Conservation (phyloP, 2,329 filamentous ascomycete species). For the Talaromyces sp. region DNA sequence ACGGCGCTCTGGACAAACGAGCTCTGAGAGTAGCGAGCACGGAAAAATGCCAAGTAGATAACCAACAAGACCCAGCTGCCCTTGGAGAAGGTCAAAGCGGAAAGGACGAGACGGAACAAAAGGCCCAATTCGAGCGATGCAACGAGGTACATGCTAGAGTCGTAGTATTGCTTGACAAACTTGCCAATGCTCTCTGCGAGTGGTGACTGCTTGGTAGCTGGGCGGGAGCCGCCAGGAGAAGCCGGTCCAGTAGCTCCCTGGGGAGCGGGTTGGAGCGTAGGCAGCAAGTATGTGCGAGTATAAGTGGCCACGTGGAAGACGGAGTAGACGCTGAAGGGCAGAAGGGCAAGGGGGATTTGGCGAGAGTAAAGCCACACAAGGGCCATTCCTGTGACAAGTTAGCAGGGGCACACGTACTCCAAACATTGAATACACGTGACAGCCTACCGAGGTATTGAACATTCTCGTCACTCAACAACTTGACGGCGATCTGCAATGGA, state of each 20-base stretch:
- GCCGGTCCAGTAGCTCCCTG: conserved; percentile 48
- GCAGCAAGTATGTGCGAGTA: conserved; percentile 87
- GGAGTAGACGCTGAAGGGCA: conserved; percentile 95
- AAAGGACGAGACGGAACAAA: conserved; percentile 76
- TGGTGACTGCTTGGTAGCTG: conserved; percentile 52
- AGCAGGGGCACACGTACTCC: conserved; percentile 16
- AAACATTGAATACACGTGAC: neutral
- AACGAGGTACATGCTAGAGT: conserved; percentile 90
- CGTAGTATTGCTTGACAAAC: conserved; percentile 98
- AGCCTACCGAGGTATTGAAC: conserved; percentile 89
- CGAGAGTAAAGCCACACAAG: conserved; percentile 90
- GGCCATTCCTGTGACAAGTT: conserved; percentile 69
- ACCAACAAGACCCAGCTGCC: conserved; percentile 83
- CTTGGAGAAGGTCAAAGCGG: conserved; percentile 81
- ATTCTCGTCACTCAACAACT: conserved; percentile 83
- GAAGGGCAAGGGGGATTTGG: conserved; percentile 83
- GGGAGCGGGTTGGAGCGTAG: conserved; percentile 68
- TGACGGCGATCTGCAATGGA: conserved; percentile 59
- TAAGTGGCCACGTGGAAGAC: conserved; percentile 98
- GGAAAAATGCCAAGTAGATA: conserved; percentile 88
- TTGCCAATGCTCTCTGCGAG: conserved; percentile 78
- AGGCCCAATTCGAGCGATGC: conserved; percentile 81
- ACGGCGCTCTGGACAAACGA: conserved; percentile 85
- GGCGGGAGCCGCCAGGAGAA: conserved; percentile 52
- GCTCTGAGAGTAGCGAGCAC: conserved; percentile 85